Evolutionary conservation across 164 flowering plant species (phyloP).

Genomic region (grape (Vitis vinifera)): ASM3070453v1 NC_081810.1:16654501-16655000

Average conservation of each 20-base stretch:
- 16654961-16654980: slow-evolving; percentile 61
- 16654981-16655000: slow-evolving; percentile 54
- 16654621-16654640: slow-evolving; percentile 57
- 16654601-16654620: slow-evolving; percentile 45
- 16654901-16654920: slow-evolving; percentile 52
- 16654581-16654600: slow-evolving; percentile 40
- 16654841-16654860: slow-evolving; percentile 54
- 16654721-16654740: slow-evolving; percentile 36
- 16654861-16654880: slow-evolving; percentile 37
- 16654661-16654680: slow-evolving; percentile 39
- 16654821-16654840: slow-evolving; percentile 48
- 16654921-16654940: slow-evolving; percentile 47
- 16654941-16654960: slow-evolving; percentile 42
- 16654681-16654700: slow-evolving; percentile 49
- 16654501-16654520: slow-evolving; percentile 46
- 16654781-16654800: slow-evolving; percentile 52
- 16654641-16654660: slow-evolving; percentile 42
- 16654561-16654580: slow-evolving; percentile 60
- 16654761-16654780: slow-evolving; percentile 48
- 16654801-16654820: slow-evolving; percentile 30
- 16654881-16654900: slow-evolving; percentile 43
- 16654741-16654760: slow-evolving; percentile 45
- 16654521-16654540: slow-evolving; percentile 46
- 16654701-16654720: slow-evolving; percentile 49
- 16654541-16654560: slow-evolving; percentile 52